These are phyloP conservation scores for Kluyveromyces sp. DNA, from an alignment of 1,139 yeast genomes.

Conservation along the genomic window DNA sequence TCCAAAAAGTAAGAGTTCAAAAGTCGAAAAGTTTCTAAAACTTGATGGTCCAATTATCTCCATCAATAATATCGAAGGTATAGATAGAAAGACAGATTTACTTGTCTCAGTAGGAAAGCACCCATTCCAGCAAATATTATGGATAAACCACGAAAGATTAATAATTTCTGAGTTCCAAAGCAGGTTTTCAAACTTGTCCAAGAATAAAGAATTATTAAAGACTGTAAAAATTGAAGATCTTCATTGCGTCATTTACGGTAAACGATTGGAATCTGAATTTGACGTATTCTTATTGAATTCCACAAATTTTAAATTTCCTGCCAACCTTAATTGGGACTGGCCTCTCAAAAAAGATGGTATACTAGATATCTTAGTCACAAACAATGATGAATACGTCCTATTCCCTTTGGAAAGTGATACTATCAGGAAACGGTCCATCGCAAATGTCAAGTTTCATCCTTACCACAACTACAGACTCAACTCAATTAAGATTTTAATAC, in stretches of 20 bases:
- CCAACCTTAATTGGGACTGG: slow-evolving; percentile 1
- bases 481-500: not conserved
- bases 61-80: not conserved
- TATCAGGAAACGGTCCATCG: not conserved
- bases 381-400: not conserved
- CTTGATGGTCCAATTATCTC: slow-evolving; percentile 4
- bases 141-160: not conserved
- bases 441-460: slow-evolving; percentile 2
- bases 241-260: not conserved
- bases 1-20: not conserved
- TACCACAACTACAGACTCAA: not conserved
- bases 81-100: not conserved
- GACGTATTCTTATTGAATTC: not conserved
- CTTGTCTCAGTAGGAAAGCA: slow-evolving; percentile 1
- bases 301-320: not conserved
- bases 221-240: not conserved
- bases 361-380: not conserved
- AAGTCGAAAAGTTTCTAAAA: not conserved
- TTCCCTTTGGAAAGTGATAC: not conserved
- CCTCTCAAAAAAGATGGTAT: not conserved
- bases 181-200: slow-evolving; percentile 4
- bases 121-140: slow-evolving; percentile 1
- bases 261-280: not conserved
- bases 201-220: slow-evolving; percentile 1
- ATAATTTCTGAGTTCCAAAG: not conserved